Evolutionary conservation across 106 monocot species (phyloP), one percentile per base, ranked within the genome.

Genomic region (Dendrobium huoshanense): DNA sequence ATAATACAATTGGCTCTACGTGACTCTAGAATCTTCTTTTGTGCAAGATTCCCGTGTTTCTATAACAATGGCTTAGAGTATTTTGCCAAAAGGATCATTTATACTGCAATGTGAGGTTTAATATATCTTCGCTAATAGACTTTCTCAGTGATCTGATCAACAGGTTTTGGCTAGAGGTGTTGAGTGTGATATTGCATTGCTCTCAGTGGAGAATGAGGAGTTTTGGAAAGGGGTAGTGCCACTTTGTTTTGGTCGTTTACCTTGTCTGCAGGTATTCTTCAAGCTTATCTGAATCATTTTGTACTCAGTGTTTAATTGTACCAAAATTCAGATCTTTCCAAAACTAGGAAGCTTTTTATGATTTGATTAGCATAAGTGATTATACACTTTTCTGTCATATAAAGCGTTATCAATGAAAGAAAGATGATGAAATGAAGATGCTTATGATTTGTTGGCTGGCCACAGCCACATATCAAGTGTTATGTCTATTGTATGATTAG

Each of bases 91-190:
- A 25, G 64, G 64, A 64, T 64, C 64, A 13, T 51, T 51, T 16
- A 2, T 51, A 13, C 13, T 51, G 51, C 10, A 51, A 51, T 10
- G 2, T 10, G 25, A 64, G 6, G 22, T 64, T n/a, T 64, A 64
- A 64, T 64, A 64, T 20, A 58, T 43, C 59, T 77, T 80, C 49
- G 75, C 64, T 88, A 80, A 90, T 42, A 55, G 49, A 81, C 41
- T 82, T 84, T 77, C 77, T 83, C 80, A 85, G 85, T 82, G 17
- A 88, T 78, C 81, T 90, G 81, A 78, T 83, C 51, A 9, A 84
- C 92, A 98, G 97, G 97, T 98, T 83, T 89, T 98, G 83, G 94
- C 97, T 77, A 94, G 89, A 87, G 97, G 97, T 73, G 20, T 91
- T 84, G 97, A 94, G 80, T 98, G 97, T 77, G 97, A 98, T 78